Base-by-base conservation (phyloP, 306 rosid species). In the Prunus kanzakura region DNA sequence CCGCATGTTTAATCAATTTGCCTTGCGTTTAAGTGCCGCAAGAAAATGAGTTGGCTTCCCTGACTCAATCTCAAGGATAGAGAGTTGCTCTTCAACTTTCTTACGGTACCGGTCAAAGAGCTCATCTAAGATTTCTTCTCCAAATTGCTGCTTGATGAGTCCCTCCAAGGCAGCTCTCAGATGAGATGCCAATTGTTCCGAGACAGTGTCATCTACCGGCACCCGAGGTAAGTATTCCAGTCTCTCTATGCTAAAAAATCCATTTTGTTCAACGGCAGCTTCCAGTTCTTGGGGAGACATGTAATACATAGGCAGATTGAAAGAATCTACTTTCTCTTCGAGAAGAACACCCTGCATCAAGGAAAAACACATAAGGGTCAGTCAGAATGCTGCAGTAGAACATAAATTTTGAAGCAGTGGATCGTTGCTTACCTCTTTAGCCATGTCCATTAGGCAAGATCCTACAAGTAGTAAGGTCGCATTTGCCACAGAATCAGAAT, bases 381-480 rank as follows among this genome's bases (percentile, higher is more conserved):
- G 43, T 38, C 43, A 6, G 43, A 38, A 38, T 38, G 43, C 43
- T 38, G 2, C 43, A 38, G 43, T 38, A 38, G 8, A 38, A 38
- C 43, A 43, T 32, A 20, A 12, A 20, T n/a, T 8, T 50, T 30
- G 19, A 1, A 32, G 52, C 16, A 47, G 52, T 38, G 43, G 43
- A 38, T 38, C 43, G 9, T 38, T 38, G 43, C 43, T 64, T 74
- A 76, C 79, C 65, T 76, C 66, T 20, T 27, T 19, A n/a, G 27
- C 69, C 88, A 85, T 57, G 16, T 82, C 86, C 71, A 72, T 41
- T 23, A 85, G 83, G 79, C 77, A 67, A 30, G 57, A 47, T 15
- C 66, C 88, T 16, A 85, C 9, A 30, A 49, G 20, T 10, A 47
- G 52, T 12, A 41, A 35, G 2, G 32, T 50, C 67, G 55, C 32